Percentiles rank a stretch among this genome's conserved stretches.
phyloP scores from a whole-genome alignment of 371 early-diverging fungal genomes.

The Fennellomyces sp. region DNA sequence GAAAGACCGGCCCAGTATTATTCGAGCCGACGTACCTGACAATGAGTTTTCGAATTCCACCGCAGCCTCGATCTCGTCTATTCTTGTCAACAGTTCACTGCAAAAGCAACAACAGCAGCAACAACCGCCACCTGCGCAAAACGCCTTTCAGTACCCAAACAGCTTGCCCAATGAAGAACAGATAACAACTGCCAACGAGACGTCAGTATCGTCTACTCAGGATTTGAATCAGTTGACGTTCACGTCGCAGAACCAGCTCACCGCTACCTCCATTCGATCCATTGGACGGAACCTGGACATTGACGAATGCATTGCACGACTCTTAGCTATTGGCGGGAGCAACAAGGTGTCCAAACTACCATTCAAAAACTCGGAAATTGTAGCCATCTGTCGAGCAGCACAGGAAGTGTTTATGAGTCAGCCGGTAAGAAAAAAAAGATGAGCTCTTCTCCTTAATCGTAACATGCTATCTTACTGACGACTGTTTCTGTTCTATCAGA shows the following conservation, averaged over 20 bases:
- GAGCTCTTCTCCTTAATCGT: slow-evolving; percentile 1
- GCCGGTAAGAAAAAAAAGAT: slow-evolving; percentile 52
- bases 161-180: not conserved
- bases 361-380: slow-evolving; percentile 86
- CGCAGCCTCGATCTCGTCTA: slow-evolving; percentile 41
- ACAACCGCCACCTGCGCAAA: slow-evolving; percentile 5
- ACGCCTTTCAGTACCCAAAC: slow-evolving; percentile 10
- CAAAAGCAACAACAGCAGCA: slow-evolving; percentile 12
- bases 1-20: slow-evolving; percentile 41
- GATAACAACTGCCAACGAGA: slow-evolving; percentile 9
- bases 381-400: slow-evolving; percentile 86
- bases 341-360: slow-evolving; percentile 74
- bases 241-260: slow-evolving; percentile 44
- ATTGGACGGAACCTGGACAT: slow-evolving; percentile 66
- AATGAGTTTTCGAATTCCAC: slow-evolving; percentile 42
- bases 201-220: slow-evolving; percentile 14
- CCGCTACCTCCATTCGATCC: slow-evolving; percentile 46
- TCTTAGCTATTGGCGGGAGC: slow-evolving; percentile 76
- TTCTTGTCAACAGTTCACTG: slow-evolving; percentile 32
- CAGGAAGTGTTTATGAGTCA: slow-evolving; percentile 93
- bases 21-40: slow-evolving; percentile 38
- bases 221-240: slow-evolving; percentile 37
- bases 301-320: slow-evolving; percentile 86
- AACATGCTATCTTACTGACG: too few relatives aligned
- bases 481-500: slow-evolving; percentile 22